Base-by-base conservation (phyloP, 768 basidiomycete species). In the Daedaleopsis nitida region DNA sequence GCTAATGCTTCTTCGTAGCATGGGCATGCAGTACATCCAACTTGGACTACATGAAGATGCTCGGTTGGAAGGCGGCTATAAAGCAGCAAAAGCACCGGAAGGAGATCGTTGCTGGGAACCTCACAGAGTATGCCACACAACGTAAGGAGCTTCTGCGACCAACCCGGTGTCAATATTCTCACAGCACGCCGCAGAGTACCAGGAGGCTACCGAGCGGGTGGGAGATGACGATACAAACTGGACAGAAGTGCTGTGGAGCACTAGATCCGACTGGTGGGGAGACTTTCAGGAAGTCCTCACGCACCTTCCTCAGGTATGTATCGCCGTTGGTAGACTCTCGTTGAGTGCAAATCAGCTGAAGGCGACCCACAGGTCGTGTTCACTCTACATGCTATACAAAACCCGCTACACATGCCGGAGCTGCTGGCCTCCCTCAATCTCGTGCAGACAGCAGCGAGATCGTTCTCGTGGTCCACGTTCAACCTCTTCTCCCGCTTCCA, bases 1-100 rank as follows among this genome's bases (percentile, higher is more conserved):
- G 12, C 48, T 50, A 23, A 24, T 7, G 1, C 6, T 50, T 14
- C 3, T 2, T 50, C 39, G 38, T 35, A 56, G 85, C 85, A 4
- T 92, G 87, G 86, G 88, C 86, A 24, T 89, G 88, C 1, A 90
- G 86, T 3, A 87, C 85, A 17, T 83, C 72, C 54, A 76, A 89
- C 69, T 55, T 75, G 0, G 81, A 89, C 61, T 91, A 82, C 56
- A 71, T 91, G 48, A 78, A 78, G 19, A 81, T 85, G 71, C 80
- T 87, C 68, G 90, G 90, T n/a, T 73, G 89, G 68, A 86, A 88
- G 57, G 76, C 77, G 51, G 70, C 83, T 16, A 82, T 88, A 5
- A 77, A 73, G 64, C 73, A 83, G 45, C 70, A 77, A n/a, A 57
- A 66, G n/a, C 86, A 92, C 67, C 82, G 89, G 23, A 85, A 92